Percentiles rank a stretch among this genome's conserved stretches.
These are phyloP conservation scores for Leccinum truebloodii DNA, from an alignment of 768 basidiomycete genomes.

Conservation along the genomic window DNA sequence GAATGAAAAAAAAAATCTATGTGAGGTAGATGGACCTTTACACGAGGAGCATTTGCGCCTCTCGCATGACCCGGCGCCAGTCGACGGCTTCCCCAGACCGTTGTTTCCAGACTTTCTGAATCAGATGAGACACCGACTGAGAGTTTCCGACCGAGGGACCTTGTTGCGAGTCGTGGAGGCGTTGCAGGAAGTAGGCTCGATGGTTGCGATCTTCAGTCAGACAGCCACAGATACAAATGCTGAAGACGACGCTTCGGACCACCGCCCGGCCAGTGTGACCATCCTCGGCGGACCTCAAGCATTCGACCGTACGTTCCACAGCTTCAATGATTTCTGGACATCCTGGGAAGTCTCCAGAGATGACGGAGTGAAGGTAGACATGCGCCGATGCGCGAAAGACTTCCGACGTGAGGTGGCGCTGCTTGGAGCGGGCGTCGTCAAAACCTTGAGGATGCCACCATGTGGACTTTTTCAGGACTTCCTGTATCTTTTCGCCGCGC, in stretches of 20 bases:
- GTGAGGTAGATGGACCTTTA: constrained; percentile 28
- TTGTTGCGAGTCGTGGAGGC: constrained; percentile 50
- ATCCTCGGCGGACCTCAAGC: constrained; percentile 42
- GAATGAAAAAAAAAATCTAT: not conserved
- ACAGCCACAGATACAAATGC: constrained; percentile 71
- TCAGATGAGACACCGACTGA: constrained; percentile 49
- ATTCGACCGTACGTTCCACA: constrained; percentile 54
- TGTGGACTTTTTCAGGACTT: constrained; percentile 26
- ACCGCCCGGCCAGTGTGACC: constrained; percentile 50
- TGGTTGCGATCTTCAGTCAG: constrained; percentile 54
- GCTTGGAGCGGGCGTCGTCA: constrained; percentile 27
- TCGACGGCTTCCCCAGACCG: constrained; percentile 43
- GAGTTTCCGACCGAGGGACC: constrained; percentile 66
- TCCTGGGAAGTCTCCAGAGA: constrained; percentile 70
- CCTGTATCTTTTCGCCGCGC: constrained; percentile 54
- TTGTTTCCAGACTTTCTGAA: constrained; percentile 61
- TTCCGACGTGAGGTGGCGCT: constrained; percentile 48
- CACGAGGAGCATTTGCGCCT: constrained; percentile 59
- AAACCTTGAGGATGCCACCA: constrained; percentile 7
- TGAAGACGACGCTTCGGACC: constrained; percentile 77
- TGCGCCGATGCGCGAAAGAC: constrained; percentile 75
- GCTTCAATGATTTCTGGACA: constrained; percentile 61
- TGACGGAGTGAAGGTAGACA: constrained; percentile 74
- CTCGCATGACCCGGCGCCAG: constrained; percentile 61
- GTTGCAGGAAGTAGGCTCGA: constrained; percentile 42